Evolutionary conservation across 352 stramenopile species (phyloP), one percentile per base, ranked within the genome.

Genomic region (Peronospora destructor): DNA sequence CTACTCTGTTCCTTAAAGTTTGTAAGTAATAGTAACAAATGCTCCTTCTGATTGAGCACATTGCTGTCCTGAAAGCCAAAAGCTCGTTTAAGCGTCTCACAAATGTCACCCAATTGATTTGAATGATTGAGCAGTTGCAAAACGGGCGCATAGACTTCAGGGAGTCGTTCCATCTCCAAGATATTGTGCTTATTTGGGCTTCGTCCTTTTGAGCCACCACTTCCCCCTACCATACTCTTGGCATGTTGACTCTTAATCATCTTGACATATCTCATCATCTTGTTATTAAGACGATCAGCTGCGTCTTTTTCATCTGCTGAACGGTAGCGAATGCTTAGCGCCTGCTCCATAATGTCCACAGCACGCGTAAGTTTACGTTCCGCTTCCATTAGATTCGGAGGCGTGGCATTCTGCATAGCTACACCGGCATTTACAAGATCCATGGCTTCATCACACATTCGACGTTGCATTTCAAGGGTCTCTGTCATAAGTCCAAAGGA

Each of bases 61-160:
- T 72, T 93, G 45, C 81, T 66, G 42, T 94, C 82, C 64, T 99
- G 94, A 68, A 98, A 98, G 16, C 94, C 95, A 61, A 97, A 97
- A 29, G 93, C 95, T 64, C 91, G 94, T 32, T 95, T 94, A 4
- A 98, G 60, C 41, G 92, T 78, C 53, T 97, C 91, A 54, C 91
- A 97, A 29, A 91, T 84, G 47, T 91, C 71, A 3, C 79, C 80
- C 26, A 56, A 36, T 3, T 53, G 54, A 19, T 53, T 54, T 19
- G 61, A 83, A 59, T 82, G 74, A 55, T 66, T 81, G 5, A 90
- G 53, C 14, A 87, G 30, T 40, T 85, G 51, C 17, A 80, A n/a
- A 13, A 87, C 73, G 2, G 79, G 74, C 33, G 76, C 70, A 61
- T 87, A 87, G 0, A 84, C 66, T 29, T 65, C 52, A 2, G 79